These are phyloP conservation scores for Colletotrichum echinochloae DNA, from an alignment of 2,329 filamentous ascomycete species.

Conservation along the genomic window DNA sequence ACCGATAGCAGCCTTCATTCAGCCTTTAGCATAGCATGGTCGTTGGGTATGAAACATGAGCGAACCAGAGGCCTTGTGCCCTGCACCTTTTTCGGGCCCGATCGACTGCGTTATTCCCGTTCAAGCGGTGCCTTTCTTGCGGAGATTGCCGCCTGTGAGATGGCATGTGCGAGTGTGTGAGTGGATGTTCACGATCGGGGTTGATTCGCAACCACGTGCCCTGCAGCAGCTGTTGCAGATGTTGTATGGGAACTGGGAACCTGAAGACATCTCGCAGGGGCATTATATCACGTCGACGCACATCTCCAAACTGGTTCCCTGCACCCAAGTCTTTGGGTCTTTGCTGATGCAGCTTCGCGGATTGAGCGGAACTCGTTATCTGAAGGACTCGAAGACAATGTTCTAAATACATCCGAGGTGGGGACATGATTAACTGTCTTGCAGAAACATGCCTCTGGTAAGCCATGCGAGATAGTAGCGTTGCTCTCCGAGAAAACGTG, in stretches of 20 bases:
- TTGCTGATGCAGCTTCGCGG: neutral
- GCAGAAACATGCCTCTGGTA: neutral
- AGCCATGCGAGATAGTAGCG: neutral
- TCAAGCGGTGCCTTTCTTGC: neutral
- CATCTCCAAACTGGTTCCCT: neutral
- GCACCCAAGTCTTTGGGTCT: neutral
- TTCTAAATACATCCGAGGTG: too few relatives aligned
- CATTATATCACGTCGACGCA: too few relatives aligned
- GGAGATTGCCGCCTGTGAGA: constrained; percentile 4
- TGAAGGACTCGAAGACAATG: too few relatives aligned
- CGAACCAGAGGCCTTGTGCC: neutral
- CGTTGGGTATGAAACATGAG: neutral
- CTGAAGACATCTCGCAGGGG: too few relatives aligned
- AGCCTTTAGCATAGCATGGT: neutral
- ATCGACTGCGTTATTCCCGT: constrained; percentile 4
- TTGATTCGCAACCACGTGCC: too few relatives aligned
- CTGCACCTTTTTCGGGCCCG: neutral
- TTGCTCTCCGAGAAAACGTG: neutral
- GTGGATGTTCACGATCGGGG: neutral
- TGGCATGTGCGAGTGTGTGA: neutral
- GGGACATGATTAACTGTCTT: neutral
- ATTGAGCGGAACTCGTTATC: too few relatives aligned
- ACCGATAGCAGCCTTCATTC: neutral
- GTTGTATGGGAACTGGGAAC: too few relatives aligned
- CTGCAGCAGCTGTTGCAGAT: neutral